A percentile compares a stretch with the other conserved stretches of the same genome.
phyloP scores from a whole-genome alignment of 108 stramenopile genomes.

The Cyclostephanos tholiformis region DNA sequence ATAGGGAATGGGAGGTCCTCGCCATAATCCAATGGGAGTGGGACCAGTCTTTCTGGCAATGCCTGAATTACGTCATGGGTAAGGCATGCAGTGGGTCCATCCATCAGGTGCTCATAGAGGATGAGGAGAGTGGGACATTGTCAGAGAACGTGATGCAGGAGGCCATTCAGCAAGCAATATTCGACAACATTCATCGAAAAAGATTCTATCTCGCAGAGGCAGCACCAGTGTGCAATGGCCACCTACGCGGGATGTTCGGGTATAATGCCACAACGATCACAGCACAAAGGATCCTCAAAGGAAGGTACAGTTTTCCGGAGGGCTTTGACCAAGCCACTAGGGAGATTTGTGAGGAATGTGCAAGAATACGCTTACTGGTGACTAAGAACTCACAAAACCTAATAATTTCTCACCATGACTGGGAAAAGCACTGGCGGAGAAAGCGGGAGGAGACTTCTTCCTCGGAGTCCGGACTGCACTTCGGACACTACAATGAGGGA shows the following conservation, averaged over 20 bases:
- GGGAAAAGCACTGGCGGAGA: not conserved
- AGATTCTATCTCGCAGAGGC: not conserved
- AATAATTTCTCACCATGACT: not conserved
- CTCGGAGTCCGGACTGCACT: constrained; percentile 4
- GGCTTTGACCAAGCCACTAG: not conserved
- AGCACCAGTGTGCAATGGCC: constrained; percentile 22
- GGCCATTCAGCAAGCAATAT: not conserved
- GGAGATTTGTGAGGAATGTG: not conserved
- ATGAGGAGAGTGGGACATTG: not conserved
- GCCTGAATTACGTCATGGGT: constrained; percentile 4
- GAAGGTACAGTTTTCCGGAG: not conserved
- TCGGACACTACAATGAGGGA: constrained; percentile 1
- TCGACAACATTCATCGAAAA: constrained; percentile 1
- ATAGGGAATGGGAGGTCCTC: constrained; percentile 4
- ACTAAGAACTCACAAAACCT: not conserved
- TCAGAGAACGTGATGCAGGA: not conserved
- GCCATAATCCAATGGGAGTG: constrained; percentile 13
- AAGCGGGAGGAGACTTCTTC: constrained; percentile 10
- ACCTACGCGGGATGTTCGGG: constrained; percentile 2
- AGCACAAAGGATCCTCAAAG: not conserved
- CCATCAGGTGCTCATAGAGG: not conserved
- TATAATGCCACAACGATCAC: not conserved
- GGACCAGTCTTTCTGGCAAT: too few relatives aligned
- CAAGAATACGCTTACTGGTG: not conserved
- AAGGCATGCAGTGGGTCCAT: not conserved